Conservation (phyloP, 1,284 basidiomycete species). For the Bondarzewia mesenterica region DNA sequence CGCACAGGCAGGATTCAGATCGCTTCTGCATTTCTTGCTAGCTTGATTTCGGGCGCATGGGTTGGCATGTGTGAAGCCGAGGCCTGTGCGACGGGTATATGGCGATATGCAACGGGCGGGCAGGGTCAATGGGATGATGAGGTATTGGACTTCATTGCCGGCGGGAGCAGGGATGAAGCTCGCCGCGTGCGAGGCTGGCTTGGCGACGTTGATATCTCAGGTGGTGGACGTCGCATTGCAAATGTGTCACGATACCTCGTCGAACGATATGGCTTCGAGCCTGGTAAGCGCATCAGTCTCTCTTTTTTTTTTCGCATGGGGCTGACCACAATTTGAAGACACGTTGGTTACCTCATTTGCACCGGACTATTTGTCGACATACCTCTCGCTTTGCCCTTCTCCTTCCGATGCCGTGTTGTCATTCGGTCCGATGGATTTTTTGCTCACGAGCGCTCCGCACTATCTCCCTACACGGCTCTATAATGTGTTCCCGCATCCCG, state of each 20-base stretch:
- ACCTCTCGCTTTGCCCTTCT: conserved; percentile 66
- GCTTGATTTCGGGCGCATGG: conserved; percentile 64
- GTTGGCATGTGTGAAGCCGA: conserved; percentile 67
- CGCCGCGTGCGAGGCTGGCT: conserved; percentile 62
- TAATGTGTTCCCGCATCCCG: conserved; percentile 67
- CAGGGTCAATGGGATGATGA: conserved; percentile 70
- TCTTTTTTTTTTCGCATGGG: conserved; percentile 5
- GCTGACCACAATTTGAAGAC: conserved; percentile 31
- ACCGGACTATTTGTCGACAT: conserved; percentile 63
- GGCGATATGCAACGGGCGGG: conserved; percentile 41
- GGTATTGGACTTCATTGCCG: conserved; percentile 60
- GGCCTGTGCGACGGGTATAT: conserved; percentile 69
- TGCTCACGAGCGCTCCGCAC: conserved; percentile 64
- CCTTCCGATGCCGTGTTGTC: conserved; percentile 62
- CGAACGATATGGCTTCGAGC: conserved; percentile 72
- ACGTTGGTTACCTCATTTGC: conserved; percentile 70
- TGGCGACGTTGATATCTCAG: conserved; percentile 59
- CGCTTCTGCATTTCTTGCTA: conserved; percentile 65
- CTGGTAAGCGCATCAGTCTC: conserved; percentile 36
- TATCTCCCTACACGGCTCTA: conserved; percentile 65
- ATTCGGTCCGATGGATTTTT: conserved; percentile 71
- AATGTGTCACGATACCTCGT: conserved; percentile 66
- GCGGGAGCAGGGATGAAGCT: conserved; percentile 65
- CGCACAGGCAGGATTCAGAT: conserved; percentile 62
- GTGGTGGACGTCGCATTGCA: conserved; percentile 54